Conservation (phyloP, 805 yeast species). For the Saccharomyces paradoxus region DNA sequence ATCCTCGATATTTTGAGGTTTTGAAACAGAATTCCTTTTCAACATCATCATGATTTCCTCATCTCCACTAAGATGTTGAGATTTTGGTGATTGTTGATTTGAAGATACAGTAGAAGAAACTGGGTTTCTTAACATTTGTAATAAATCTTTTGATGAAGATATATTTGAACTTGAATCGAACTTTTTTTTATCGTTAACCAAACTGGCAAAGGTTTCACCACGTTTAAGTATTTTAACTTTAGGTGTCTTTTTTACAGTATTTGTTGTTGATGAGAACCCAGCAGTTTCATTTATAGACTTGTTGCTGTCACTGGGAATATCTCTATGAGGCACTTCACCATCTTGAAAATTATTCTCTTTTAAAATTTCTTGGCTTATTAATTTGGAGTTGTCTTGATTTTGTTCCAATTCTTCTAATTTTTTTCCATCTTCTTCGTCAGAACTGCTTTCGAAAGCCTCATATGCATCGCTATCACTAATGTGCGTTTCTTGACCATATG, state of each 20-base stretch:
- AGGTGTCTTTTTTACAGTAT: slow-evolving; percentile 18
- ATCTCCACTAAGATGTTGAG: neutral
- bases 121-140: slow-evolving; percentile 1
- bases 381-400: neutral
- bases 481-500: neutral
- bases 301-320: slow-evolving; percentile 12
- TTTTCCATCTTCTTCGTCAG: slow-evolving; percentile 15
- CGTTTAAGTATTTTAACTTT: slow-evolving; percentile 32
- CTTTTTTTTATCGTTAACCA: neutral
- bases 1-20: neutral
- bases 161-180: slow-evolving; percentile 2
- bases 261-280: neutral
- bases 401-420: slow-evolving; percentile 14
- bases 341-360: slow-evolving; percentile 10
- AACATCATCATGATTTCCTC: slow-evolving; percentile 5
- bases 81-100: neutral
- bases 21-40: neutral
- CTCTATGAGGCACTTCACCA: slow-evolving; percentile 19
- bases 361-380: slow-evolving; percentile 4
- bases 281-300: slow-evolving; percentile 5
- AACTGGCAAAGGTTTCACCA: slow-evolving; percentile 29
- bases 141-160: slow-evolving; percentile 3
- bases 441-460: slow-evolving; percentile 26
- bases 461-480: slow-evolving; percentile 6
- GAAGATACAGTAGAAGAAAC: slow-evolving; percentile 2